These are phyloP conservation scores for Lepiota brunneoincarnata DNA, from an alignment of 768 basidiomycete species.

Conservation along the genomic window DNA sequence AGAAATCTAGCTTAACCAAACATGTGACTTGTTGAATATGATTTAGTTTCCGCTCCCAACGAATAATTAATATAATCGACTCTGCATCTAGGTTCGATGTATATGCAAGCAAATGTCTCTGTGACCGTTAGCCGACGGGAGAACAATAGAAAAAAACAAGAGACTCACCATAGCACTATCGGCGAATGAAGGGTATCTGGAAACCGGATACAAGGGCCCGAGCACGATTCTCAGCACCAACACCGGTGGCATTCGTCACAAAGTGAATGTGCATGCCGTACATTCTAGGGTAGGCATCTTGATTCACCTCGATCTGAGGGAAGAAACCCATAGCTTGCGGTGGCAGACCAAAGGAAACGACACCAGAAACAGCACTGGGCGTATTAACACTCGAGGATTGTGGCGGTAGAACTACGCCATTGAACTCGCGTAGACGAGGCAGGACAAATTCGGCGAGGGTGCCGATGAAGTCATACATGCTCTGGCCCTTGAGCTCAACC, in stretches of 20 bases:
- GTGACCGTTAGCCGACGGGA: not conserved
- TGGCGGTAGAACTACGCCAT: constrained; percentile 78
- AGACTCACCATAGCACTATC: constrained; percentile 29
- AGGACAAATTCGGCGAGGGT: constrained; percentile 91
- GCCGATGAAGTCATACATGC: constrained; percentile 94
- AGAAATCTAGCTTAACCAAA: too few relatives aligned
- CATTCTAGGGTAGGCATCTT: constrained; percentile 81
- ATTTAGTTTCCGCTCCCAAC: too few relatives aligned
- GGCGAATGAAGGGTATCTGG: constrained; percentile 78
- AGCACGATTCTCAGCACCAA: constrained; percentile 89
- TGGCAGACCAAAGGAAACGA: constrained; percentile 86
- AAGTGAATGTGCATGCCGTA: constrained; percentile 96
- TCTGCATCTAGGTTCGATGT: not conserved
- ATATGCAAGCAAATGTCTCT: constrained; percentile 6
- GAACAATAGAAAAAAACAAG: not conserved
- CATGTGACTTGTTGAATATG: too few relatives aligned
- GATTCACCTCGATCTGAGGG: constrained; percentile 94
- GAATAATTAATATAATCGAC: constrained; percentile 7
- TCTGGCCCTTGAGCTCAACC: constrained; percentile 85
- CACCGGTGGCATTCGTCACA: constrained; percentile 81
- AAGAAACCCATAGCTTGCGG: constrained; percentile 86
- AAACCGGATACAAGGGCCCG: constrained; percentile 87
- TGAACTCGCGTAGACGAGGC: constrained; percentile 90
- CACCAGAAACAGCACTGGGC: constrained; percentile 78
- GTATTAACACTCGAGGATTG: constrained; percentile 66